These are phyloP conservation scores for Neurospora terricola DNA, from an alignment of 495 filamentous ascomycete genomes.

Conservation along the genomic window DNA sequence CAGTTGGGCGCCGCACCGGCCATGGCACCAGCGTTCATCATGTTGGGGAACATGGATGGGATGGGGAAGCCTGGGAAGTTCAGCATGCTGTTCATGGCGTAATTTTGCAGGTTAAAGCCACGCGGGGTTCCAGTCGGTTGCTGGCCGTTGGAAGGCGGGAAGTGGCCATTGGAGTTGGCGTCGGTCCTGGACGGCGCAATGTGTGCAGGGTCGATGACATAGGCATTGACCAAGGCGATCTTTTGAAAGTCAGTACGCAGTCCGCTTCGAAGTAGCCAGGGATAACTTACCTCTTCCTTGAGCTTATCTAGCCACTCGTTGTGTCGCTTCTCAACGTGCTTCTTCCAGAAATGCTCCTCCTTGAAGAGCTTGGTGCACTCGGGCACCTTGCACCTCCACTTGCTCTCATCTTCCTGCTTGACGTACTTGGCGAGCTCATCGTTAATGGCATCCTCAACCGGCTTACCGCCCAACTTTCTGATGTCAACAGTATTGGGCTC, in stretches of 20 bases:
- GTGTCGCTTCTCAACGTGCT: conserved; percentile 96
- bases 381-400: conserved; percentile 91
- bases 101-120: conserved; percentile 75
- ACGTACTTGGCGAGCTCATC: conserved; percentile 82
- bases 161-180: conserved; percentile 95
- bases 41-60: conserved; percentile 39
- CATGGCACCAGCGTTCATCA: conserved; percentile 48
- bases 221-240: conserved; percentile 83
- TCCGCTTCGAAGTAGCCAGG: not conserved
- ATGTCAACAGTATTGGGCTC: conserved; percentile 83
- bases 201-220: conserved; percentile 86
- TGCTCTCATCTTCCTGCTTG: conserved; percentile 94
- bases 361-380: conserved; percentile 97
- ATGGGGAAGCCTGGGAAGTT: conserved; percentile 39
- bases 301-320: conserved; percentile 74
- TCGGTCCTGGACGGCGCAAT: conserved; percentile 87
- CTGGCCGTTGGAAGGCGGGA: conserved; percentile 65
- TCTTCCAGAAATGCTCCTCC: conserved; percentile 90
- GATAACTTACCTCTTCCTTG: conserved; percentile 63
- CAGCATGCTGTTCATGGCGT: conserved; percentile 46
- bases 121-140: conserved; percentile 76
- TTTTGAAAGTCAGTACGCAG: conserved; percentile 21
- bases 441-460: conserved; percentile 71
- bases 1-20: conserved; percentile 34
- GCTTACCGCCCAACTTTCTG: conserved; percentile 79